Evolutionary conservation across 306 rosid genomes (phyloP).

Genomic region (Oxytropis ochrocephala): DNA sequence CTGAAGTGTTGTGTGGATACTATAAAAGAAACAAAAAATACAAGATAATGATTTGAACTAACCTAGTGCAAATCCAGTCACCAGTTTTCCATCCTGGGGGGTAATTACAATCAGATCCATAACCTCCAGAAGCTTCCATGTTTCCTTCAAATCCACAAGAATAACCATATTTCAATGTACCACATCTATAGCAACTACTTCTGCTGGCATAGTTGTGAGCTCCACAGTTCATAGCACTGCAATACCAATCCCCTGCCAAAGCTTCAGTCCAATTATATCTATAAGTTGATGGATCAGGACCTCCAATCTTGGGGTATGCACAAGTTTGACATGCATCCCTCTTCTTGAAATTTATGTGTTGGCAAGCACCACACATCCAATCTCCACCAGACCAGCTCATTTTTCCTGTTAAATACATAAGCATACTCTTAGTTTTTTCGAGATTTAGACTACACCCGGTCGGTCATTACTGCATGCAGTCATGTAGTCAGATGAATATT

Average conservation of each 20-base stretch:
- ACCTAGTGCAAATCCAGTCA: conserved; percentile 84
- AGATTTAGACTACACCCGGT: no score
- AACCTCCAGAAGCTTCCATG: conserved; percentile 32
- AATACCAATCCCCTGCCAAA: conserved; percentile 86
- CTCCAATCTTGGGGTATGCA: conserved; percentile 76
- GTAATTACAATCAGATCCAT: conserved; percentile 42
- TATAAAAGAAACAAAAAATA: neutral
- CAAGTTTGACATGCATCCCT: conserved; percentile 79
- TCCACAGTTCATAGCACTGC: conserved; percentile 60
- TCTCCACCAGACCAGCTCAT: conserved; percentile 93
- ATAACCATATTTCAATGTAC: conserved; percentile 47
- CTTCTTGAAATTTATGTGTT: conserved; percentile 78
- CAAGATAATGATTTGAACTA: conserved; percentile 13
- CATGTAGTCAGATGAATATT: no score
- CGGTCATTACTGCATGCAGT: no score
- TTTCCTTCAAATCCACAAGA: conserved; percentile 28
- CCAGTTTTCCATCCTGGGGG: conserved; percentile 97
- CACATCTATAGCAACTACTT: conserved; percentile 60
- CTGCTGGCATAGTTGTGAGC: conserved; percentile 91
- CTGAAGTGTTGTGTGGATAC: no score
- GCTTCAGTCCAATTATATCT: conserved; percentile 57
- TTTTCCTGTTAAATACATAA: conserved; percentile 19
- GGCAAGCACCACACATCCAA: conserved; percentile 87
- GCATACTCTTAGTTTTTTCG: no score
- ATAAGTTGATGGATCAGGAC: conserved; percentile 76